phyloP scores from a whole-genome alignment of 495 filamentous ascomycete species.

The Penicillium antarcticum region DNA sequence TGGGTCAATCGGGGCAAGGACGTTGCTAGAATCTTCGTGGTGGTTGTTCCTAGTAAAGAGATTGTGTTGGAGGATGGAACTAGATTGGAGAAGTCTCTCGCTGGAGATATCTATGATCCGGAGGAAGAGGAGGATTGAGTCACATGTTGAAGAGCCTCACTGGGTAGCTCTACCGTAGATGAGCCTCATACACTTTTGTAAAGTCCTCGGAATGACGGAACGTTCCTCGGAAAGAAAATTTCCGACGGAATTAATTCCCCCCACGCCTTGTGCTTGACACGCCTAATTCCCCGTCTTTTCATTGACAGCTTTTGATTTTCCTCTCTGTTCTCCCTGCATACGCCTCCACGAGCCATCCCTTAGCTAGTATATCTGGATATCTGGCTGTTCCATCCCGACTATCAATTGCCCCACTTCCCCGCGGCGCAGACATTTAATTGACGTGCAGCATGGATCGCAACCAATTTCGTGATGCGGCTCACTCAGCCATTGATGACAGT shows the following conservation, averaged over 20 bases:
- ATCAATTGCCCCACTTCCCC: background rate
- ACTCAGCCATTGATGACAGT: slow-evolving; percentile 84
- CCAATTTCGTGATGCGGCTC: slow-evolving; percentile 77
- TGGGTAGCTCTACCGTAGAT: no score
- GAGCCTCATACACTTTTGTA: no score
- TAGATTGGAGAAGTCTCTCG: slow-evolving; percentile 19
- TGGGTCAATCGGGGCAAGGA: slow-evolving; percentile 25
- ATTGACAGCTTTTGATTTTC: no score
- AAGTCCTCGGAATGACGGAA: background rate
- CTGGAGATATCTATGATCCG: slow-evolving; percentile 22
- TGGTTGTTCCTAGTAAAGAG: slow-evolving; percentile 20
- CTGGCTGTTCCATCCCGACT: background rate
- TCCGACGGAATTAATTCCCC: slow-evolving; percentile 7
- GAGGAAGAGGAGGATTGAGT: slow-evolving; percentile 15
- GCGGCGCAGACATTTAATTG: background rate
- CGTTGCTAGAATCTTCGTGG: slow-evolving; percentile 18
- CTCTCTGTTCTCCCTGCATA: background rate
- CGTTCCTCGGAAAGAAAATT: background rate
- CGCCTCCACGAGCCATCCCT: no score
- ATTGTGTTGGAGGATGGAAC: slow-evolving; percentile 16
- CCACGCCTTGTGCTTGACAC: slow-evolving; percentile 1
- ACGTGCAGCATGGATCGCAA: slow-evolving; percentile 67
- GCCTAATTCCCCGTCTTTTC: background rate
- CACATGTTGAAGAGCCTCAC: background rate
- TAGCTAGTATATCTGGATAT: background rate